These are phyloP conservation scores for Arctostaphylos glauca DNA, from an alignment of 148 eudicot species.

Conservation along the genomic window DNA sequence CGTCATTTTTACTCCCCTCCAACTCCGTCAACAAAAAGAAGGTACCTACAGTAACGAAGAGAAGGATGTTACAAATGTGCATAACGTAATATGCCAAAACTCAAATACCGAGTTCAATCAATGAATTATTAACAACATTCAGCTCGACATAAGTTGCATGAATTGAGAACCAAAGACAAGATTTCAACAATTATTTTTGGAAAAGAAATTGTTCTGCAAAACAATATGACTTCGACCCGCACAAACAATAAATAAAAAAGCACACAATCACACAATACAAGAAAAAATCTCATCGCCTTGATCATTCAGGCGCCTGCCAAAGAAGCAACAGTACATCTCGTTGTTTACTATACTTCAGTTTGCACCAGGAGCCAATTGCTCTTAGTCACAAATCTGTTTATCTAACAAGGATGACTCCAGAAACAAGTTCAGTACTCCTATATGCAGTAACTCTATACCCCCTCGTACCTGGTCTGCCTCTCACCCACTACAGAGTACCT, in stretches of 20 bases:
- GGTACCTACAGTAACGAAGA: conserved; percentile 25
- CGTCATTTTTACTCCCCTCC: conserved; percentile 18
- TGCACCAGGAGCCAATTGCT: too few species aligned
- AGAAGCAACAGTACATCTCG: too few species aligned
- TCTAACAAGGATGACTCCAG: too few species aligned
- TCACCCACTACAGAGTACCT: neutral
- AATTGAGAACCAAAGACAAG: neutral
- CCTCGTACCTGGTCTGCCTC: too few species aligned
- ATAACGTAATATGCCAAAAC: neutral
- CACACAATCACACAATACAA: neutral
- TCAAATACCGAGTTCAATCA: neutral
- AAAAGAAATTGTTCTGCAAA: neutral
- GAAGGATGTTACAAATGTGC: neutral
- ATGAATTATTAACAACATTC: neutral
- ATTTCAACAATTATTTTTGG: neutral
- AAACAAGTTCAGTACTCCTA: too few species aligned
- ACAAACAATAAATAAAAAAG: neutral
- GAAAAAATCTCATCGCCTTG: neutral
- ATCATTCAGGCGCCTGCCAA: too few species aligned
- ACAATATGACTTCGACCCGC: neutral
- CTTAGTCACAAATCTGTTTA: too few species aligned
- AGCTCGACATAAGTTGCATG: neutral
- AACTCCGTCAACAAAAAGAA: conserved; percentile 24
- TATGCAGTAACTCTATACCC: too few species aligned
- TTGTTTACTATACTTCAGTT: too few species aligned